A percentile compares a stretch with the other conserved stretches of the same genome.
phyloP scores from a whole-genome alignment of 225 moss, liverwort and hornwort genomes.

The Thuidium tamariscinum region DNA sequence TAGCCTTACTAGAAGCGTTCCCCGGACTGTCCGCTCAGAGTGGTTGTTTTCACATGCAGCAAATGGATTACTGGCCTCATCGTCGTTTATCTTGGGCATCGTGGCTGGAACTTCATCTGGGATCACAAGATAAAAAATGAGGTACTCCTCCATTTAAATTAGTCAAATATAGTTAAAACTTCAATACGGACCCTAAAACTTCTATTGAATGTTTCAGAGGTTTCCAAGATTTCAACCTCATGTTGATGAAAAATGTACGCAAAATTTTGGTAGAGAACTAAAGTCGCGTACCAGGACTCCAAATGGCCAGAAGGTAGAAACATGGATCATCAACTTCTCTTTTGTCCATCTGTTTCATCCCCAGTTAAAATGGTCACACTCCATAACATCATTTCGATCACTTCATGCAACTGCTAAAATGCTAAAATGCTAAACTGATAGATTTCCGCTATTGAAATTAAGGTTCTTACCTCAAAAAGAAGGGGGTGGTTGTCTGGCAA shows the following conservation, averaged over 20 bases:
- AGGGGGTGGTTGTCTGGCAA: slow-evolving; percentile 57
- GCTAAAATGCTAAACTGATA: not conserved
- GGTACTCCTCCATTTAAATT: not conserved
- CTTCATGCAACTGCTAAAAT: not conserved
- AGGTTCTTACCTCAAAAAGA: slow-evolving; percentile 31
- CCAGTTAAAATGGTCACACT: not conserved
- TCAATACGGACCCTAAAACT: not conserved
- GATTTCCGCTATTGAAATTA: not conserved
- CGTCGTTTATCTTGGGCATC: slow-evolving; percentile 40
- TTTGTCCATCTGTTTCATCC: slow-evolving; percentile 53
- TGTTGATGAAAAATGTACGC: not conserved
- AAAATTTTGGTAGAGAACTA: not conserved
- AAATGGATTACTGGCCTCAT: slow-evolving; percentile 36
- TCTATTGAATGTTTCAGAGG: not conserved
- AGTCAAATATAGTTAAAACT: not conserved
- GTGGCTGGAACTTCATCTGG: slow-evolving; percentile 47
- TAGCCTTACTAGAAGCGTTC: slow-evolving; percentile 67
- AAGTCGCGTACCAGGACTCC: slow-evolving; percentile 62
- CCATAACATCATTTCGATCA: not conserved
- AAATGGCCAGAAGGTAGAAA: slow-evolving; percentile 69
- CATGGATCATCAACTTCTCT: slow-evolving; percentile 76
- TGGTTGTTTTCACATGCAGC: slow-evolving; percentile 10
- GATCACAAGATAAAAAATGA: not conserved
- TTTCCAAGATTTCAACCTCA: not conserved
- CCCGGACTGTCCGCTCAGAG: slow-evolving; percentile 37